Conservation (phyloP, 1,139 yeast genomes). For the Blastobotrys serpentis region DNA sequence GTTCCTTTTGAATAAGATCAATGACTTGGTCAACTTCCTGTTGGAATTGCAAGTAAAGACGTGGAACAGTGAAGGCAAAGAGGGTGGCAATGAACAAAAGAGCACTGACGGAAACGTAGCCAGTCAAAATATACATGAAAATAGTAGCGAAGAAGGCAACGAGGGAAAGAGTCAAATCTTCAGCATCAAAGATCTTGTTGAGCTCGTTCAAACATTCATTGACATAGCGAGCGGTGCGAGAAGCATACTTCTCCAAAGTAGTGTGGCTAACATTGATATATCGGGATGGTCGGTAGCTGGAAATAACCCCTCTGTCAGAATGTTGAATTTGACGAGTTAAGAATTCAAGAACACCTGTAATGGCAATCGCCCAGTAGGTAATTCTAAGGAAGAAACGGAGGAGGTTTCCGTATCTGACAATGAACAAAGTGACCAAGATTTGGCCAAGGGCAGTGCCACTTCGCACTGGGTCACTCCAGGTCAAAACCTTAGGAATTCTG, state of each 20-base stretch:
- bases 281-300: conserved; percentile 38
- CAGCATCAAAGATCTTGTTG: conserved; percentile 64
- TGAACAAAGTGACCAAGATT: conserved; percentile 55
- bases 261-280: conserved; percentile 34
- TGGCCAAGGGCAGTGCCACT: conserved; percentile 79
- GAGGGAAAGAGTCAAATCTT: conserved; percentile 65
- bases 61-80: conserved; percentile 72
- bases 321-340: conserved; percentile 38
- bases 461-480: conserved; percentile 80
- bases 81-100: conserved; percentile 58
- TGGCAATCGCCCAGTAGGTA: conserved; percentile 40
- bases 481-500: conserved; percentile 49
- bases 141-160: conserved; percentile 68
- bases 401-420: conserved; percentile 69
- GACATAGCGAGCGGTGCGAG: conserved; percentile 33
- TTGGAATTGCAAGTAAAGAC: conserved; percentile 70
- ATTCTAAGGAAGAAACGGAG: conserved; percentile 62
- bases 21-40: conserved; percentile 76
- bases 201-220: conserved; percentile 40
- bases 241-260: conserved; percentile 35
- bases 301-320: conserved; percentile 35
- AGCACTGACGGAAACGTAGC: conserved; percentile 72
- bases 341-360: conserved; percentile 35
- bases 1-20: conserved; percentile 54
- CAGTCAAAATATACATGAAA: conserved; percentile 68